phyloP scores from a whole-genome alignment of 2,329 filamentous ascomycete genomes.

The Diaporthe caulivora region DNA sequence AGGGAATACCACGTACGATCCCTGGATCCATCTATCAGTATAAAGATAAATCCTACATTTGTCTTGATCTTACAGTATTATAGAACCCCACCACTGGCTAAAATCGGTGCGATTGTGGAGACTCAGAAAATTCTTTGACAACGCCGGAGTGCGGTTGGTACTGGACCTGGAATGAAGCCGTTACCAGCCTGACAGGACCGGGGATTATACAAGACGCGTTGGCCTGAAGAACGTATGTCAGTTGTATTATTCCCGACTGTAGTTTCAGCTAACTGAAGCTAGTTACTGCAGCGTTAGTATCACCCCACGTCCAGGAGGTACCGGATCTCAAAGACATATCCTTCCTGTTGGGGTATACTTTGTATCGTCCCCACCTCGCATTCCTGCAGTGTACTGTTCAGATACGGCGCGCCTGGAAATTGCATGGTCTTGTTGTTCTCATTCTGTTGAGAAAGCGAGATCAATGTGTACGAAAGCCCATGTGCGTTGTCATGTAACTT shows the following conservation, averaged over 20 bases:
- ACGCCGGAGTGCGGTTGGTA: not conserved
- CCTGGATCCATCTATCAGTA: not conserved
- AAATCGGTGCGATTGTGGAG: conserved; percentile 13
- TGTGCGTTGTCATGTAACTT: not conserved
- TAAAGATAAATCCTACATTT: not conserved
- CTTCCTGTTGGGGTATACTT: not conserved
- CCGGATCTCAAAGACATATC: not conserved
- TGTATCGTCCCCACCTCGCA: not conserved
- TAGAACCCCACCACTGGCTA: conserved; percentile 6
- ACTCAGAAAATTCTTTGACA: not conserved
- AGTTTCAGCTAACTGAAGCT: not conserved
- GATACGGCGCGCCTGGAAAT: not conserved
- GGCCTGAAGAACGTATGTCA: not conserved
- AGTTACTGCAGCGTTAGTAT: not conserved
- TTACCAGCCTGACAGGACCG: not conserved
- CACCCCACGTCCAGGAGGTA: not conserved
- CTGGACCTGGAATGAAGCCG: not conserved
- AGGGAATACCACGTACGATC: conserved; percentile 5
- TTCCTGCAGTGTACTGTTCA: not conserved
- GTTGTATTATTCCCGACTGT: not conserved
- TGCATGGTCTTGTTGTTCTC: not conserved
- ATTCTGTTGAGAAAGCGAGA: not conserved
- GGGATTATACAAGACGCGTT: not conserved
- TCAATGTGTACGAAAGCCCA: not conserved
- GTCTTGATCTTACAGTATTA: not conserved